phyloP scores from a whole-genome alignment of 148 eudicot genomes.

The Fagopyrum homotropicum region DNA sequence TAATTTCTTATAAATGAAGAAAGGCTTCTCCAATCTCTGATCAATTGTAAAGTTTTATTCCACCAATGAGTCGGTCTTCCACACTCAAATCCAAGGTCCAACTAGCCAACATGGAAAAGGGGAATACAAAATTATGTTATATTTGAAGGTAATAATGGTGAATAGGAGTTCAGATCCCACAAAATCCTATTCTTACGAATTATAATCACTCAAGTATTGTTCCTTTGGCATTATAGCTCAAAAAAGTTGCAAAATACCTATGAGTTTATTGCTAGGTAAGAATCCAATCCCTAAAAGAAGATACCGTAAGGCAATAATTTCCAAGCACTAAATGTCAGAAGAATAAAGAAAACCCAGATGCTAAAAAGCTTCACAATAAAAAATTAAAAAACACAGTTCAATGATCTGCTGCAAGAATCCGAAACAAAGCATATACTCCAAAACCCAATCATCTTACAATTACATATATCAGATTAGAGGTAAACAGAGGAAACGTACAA shows the following conservation, averaged over 20 bases:
- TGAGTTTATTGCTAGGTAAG: neutral
- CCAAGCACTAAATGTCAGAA: neutral
- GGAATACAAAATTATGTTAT: neutral
- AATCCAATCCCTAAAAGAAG: neutral
- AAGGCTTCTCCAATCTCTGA: neutral
- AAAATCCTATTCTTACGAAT: neutral
- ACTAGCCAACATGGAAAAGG: neutral
- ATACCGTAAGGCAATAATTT: neutral
- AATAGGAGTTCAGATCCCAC: neutral
- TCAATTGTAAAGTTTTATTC: neutral
- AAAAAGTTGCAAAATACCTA: neutral
- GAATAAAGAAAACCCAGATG: slow-evolving; percentile 7
- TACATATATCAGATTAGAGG: neutral
- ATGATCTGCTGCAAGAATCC: neutral
- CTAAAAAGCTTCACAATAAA: neutral
- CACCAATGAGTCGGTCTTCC: neutral
- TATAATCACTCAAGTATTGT: neutral
- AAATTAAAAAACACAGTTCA: neutral
- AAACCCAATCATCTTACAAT: neutral
- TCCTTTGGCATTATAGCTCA: slow-evolving; percentile 1
- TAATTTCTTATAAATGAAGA: neutral
- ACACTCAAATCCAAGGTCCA: neutral
- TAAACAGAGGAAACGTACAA: neutral
- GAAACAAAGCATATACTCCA: neutral
- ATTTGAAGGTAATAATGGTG: neutral